Evolutionary conservation across 305 asterid genomes (phyloP), one percentile per base, ranked within the genome.

Genomic region (Fraxinus sp.): DNA sequence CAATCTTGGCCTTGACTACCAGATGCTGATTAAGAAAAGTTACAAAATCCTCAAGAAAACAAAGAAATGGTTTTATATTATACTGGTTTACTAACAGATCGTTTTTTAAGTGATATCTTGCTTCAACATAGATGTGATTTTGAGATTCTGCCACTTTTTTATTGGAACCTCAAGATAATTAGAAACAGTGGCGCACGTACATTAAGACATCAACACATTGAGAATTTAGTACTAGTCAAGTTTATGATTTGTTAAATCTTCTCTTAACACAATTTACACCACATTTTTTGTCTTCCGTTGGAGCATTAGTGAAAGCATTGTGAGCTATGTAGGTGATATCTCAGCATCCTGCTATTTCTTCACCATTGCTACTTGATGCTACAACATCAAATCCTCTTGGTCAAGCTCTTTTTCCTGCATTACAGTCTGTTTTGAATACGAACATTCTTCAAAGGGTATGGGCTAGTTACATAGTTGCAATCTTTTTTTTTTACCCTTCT

Each of bases 371-470:
- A 74, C 36, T 89, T 75, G 97, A 92, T 80, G 90, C 91, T 81
- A 77, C 88, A 46, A 86, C 90, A 64, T 82, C 91, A 86, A 89
- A 87, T 85, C 84, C 89, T 64, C 84, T 37, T 52, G 87, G 85
- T 36, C 92, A 83, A 32, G 84, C 90, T 62, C 24, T 94, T 81
- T 91, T 89, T 84, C 87, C 97, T 77, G 80, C 79, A 75, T 86
- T 96, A 88, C 97, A 88, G 86, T 86, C 89, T 83, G 81, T 92
- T 85, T 87, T 96, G 86, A 92, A 91, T 82, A 82, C 97, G 82
- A 96, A 96, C 86, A 92, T 93, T 89, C 78, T 84, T 79, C 99
- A 96, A 90, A 93, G 99, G 93, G 99, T 96, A 89, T 83, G 77
- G 82, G 32, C 8, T 80, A 49, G 75, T 13, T 6, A 11, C 73